Percentiles rank a stretch among this genome's conserved stretches.
These are phyloP conservation scores for Dendrobium officinale DNA, from an alignment of 106 monocot genomes.

Conservation along the genomic window DNA sequence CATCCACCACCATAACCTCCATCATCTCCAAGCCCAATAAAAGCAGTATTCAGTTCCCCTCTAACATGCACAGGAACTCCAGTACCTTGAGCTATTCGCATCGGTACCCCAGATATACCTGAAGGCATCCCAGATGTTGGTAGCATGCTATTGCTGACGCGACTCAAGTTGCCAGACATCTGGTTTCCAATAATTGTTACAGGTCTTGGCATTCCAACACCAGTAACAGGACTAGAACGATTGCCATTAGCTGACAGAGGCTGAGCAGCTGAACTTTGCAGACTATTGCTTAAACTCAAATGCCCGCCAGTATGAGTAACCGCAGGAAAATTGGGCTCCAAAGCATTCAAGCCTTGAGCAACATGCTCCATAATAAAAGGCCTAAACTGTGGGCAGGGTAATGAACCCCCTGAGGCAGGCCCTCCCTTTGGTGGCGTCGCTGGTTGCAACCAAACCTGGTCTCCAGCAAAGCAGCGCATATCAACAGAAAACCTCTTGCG, in stretches of 20 bases:
- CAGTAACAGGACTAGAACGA: conserved; percentile 20
- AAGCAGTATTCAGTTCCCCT: conserved; percentile 94
- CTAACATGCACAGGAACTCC: conserved; percentile 80
- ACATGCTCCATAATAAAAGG: conserved; percentile 99
- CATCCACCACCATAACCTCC: conserved; percentile 99
- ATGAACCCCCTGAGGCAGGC: conserved; percentile 74
- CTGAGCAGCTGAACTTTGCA: conserved; percentile 17
- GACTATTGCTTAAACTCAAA: conserved; percentile 21
- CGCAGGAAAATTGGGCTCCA: conserved; percentile 65
- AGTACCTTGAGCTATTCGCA: conserved; percentile 62
- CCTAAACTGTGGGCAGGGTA: conserved; percentile 96
- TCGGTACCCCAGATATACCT: conserved; percentile 55
- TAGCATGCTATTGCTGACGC: conserved; percentile 50
- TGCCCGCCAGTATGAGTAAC: conserved; percentile 31
- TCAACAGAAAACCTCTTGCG: conserved; percentile 98
- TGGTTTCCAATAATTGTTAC: conserved; percentile 39
- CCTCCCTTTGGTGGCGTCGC: conserved; percentile 97
- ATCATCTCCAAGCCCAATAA: conserved; percentile 98
- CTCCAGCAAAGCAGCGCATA: conserved; percentile 99
- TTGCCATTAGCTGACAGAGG: conserved; percentile 27
- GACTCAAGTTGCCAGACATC: conserved; percentile 42
- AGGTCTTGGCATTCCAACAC: conserved; percentile 37
- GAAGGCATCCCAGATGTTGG: conserved; percentile 54
- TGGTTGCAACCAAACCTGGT: conserved; percentile 99
- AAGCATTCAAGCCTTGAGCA: conserved; percentile 92